Percentiles rank a stretch among this genome's conserved stretches.
Conservation (phyloP, 345 rosid species). For the Mangifera indica region DNA sequence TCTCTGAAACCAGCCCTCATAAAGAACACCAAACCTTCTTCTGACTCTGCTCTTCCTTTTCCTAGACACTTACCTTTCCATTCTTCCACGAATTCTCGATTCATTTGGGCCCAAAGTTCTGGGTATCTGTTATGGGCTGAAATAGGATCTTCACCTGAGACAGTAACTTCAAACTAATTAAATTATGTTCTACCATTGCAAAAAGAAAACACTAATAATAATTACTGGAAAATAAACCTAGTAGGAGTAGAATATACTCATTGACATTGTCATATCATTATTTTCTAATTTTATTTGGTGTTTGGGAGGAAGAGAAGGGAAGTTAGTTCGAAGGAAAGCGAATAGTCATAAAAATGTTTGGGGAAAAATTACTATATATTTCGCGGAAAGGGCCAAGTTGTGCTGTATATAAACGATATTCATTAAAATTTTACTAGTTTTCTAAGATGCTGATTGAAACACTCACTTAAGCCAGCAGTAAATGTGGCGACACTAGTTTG, state of each 20-base stretch:
- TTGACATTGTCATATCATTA: no score
- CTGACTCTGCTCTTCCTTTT: slow-evolving; percentile 39
- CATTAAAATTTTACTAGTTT: neutral
- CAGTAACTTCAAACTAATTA: neutral
- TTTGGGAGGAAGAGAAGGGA: no score
- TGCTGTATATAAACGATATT: neutral
- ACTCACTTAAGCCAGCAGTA: no score
- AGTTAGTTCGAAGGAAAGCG: no score
- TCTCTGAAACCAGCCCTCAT: slow-evolving; percentile 72
- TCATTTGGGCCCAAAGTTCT: slow-evolving; percentile 71
- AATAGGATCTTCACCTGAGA: slow-evolving; percentile 70
- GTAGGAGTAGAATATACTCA: no score
- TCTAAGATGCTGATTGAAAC: no score
- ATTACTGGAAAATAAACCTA: neutral
- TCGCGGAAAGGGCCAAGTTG: neutral
- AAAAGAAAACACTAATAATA: neutral
- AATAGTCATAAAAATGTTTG: neutral
- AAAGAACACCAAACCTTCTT: slow-evolving; percentile 58
- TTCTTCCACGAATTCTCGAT: slow-evolving; percentile 68
- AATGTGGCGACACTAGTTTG: no score
- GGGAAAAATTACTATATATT: neutral
- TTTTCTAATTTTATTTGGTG: no score
- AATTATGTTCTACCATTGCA: neutral
- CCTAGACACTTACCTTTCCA: slow-evolving; percentile 37
- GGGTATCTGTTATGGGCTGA: slow-evolving; percentile 71